A percentile compares a stretch with the other conserved stretches of the same genome.
These are phyloP conservation scores for Sclerotinia sclerotiorum DNA, from an alignment of 2,329 filamentous ascomycete genomes.

Conservation along the genomic window DNA sequence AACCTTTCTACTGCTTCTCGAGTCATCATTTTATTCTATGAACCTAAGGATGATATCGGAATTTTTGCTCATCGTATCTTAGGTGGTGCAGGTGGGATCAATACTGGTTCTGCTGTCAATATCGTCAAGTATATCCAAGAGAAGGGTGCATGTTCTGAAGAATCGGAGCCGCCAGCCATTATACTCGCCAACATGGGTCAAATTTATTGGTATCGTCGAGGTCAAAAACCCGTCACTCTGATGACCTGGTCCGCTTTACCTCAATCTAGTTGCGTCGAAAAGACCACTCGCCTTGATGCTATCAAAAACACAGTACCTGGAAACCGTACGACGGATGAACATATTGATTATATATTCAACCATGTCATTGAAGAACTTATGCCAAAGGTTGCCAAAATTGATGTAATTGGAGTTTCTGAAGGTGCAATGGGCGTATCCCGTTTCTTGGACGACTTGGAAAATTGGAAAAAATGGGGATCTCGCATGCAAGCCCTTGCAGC, in stretches of 20 bases:
- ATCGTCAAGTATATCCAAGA: conserved; percentile 52
- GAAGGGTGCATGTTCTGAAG: conserved; percentile 24
- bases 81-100: conserved; percentile 63
- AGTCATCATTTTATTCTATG: conserved; percentile 73
- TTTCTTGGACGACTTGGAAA: conserved; percentile 58
- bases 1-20: conserved; percentile 58
- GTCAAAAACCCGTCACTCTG: conserved; percentile 58
- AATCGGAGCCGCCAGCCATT: conserved; percentile 53
- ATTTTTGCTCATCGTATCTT: conserved; percentile 69
- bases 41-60: conserved; percentile 69
- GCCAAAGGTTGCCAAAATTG: conserved; percentile 54
- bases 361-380: conserved; percentile 56
- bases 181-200: conserved; percentile 78
- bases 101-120: conserved; percentile 67
- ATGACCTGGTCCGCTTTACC: conserved; percentile 58
- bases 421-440: conserved; percentile 58
- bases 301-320: conserved; percentile 61
- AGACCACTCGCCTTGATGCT: conserved; percentile 51
- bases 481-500: conserved; percentile 52
- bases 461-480: conserved; percentile 48
- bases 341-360: conserved; percentile 68
- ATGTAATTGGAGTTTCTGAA: conserved; percentile 70
- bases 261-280: conserved; percentile 61
- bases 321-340: conserved; percentile 57
- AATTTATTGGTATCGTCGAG: conserved; percentile 70